Percentiles rank a stretch among this genome's conserved stretches.
Evolutionary conservation across 2,329 filamentous ascomycete genomes (phyloP).

Genomic region (Verticillium longisporum): DNA sequence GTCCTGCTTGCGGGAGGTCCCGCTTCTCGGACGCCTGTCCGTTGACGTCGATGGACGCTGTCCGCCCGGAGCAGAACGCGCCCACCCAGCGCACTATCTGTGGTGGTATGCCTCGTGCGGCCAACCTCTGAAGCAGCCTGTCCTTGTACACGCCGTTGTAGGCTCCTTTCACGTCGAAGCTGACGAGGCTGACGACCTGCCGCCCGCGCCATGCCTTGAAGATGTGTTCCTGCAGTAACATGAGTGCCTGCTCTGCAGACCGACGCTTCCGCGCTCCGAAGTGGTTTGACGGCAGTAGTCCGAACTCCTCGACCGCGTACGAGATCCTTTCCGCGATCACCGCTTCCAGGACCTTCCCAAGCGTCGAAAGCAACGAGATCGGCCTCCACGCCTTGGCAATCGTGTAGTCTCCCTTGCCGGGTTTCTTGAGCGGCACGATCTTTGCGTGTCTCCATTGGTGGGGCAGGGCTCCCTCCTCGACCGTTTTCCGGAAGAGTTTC

Average conservation of each 20-base stretch:
- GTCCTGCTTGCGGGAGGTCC: slow-evolving; percentile 14
- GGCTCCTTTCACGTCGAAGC: slow-evolving; percentile 31
- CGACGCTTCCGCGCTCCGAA: slow-evolving; percentile 2
- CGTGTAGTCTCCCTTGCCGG: slow-evolving; percentile 16
- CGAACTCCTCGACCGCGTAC: not conserved
- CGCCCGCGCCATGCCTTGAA: not conserved
- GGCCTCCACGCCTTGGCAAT: not conserved
- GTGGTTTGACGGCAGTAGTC: slow-evolving; percentile 2
- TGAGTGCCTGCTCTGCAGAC: slow-evolving; percentile 2
- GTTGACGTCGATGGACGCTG: slow-evolving; percentile 15
- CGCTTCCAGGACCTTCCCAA: slow-evolving; percentile 14
- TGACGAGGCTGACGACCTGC: slow-evolving; percentile 24
- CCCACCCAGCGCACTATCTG: slow-evolving; percentile 12
- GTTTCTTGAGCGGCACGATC: slow-evolving; percentile 2
- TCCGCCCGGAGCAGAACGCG: slow-evolving; percentile 17
- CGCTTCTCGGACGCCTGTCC: slow-evolving; percentile 10
- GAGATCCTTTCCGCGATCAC: slow-evolving; percentile 1
- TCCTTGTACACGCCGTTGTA: slow-evolving; percentile 32
- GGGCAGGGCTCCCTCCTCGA: slow-evolving; percentile 12
- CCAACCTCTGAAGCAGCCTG: slow-evolving; percentile 14
- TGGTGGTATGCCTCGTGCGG: slow-evolving; percentile 14
- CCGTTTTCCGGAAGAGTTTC: not conserved
- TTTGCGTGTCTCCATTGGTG: slow-evolving; percentile 13
- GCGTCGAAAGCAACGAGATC: slow-evolving; percentile 14
- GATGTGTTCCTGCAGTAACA: not conserved